These are phyloP conservation scores for Penicillium riverlandense DNA, from an alignment of 495 filamentous ascomycete species.

Conservation along the genomic window DNA sequence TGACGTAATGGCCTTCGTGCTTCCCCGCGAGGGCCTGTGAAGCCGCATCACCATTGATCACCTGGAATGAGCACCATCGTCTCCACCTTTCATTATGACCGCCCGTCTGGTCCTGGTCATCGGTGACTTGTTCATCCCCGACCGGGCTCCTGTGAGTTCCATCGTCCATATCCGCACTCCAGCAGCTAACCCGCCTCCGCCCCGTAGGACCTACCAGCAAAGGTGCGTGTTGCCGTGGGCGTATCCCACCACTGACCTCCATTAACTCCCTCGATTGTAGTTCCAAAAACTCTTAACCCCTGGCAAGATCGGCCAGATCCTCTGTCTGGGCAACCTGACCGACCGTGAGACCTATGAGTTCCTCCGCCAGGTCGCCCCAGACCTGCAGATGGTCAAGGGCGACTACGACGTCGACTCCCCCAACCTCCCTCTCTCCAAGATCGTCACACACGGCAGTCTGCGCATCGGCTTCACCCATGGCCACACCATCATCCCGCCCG, in stretches of 20 bases:
- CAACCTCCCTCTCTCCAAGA: conserved; percentile 83
- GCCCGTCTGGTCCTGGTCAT: conserved; percentile 84
- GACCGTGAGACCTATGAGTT: conserved; percentile 92
- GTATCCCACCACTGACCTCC: conserved; percentile 1
- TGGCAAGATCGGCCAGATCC: conserved; percentile 94
- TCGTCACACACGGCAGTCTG: conserved; percentile 87
- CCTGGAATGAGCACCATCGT: no score
- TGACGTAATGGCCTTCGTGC: conserved; percentile 16
- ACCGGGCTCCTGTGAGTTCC: conserved; percentile 69
- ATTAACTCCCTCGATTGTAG: conserved; percentile 34
- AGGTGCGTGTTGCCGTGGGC: conserved; percentile 47
- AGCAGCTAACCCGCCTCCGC: conserved; percentile 14
- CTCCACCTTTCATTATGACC: conserved; percentile 48
- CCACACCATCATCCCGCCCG: conserved; percentile 86
- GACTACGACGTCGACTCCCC: conserved; percentile 91
- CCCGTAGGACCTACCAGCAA: conserved; percentile 75
- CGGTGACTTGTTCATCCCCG: conserved; percentile 96
- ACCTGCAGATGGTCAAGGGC: conserved; percentile 92
- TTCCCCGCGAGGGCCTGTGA: conserved; percentile 24
- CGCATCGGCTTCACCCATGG: conserved; percentile 97
- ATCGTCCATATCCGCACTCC: not conserved
- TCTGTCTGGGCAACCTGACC: conserved; percentile 96
- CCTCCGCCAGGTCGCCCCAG: conserved; percentile 82
- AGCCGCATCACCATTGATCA: no score
- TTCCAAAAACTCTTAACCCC: conserved; percentile 98